Evolutionary conservation across 805 yeast genomes (phyloP).

Genomic region (Debaryomyces castellii): DNA sequence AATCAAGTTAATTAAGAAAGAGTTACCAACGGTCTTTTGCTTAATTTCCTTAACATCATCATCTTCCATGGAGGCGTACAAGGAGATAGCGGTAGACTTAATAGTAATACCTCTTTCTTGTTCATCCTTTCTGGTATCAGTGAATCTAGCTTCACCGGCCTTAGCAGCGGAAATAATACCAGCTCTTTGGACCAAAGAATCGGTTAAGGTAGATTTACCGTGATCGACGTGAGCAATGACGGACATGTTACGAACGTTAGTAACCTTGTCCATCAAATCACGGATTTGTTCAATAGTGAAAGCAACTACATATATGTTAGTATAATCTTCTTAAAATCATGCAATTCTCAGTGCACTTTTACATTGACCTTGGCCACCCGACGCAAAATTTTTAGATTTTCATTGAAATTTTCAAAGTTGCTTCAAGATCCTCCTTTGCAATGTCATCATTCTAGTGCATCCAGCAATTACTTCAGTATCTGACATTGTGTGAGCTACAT

Average conservation of each 20-base stretch:
- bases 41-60: constrained; percentile 86
- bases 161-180: constrained; percentile 99
- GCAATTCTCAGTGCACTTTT: background rate
- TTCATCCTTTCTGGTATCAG: constrained; percentile 99
- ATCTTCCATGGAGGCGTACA: constrained; percentile 83
- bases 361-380: background rate
- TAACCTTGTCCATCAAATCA: constrained; percentile 98
- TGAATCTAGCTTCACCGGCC: constrained; percentile 99
- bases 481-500: constrained; percentile 16
- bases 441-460: background rate
- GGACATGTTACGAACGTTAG: constrained; percentile 99
- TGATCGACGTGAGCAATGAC: constrained; percentile 99
- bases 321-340: constrained; percentile 1
- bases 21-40: constrained; percentile 90
- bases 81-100: constrained; percentile 97
- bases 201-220: constrained; percentile 99
- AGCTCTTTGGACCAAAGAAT: constrained; percentile 97
- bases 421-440: background rate
- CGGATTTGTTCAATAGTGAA: constrained; percentile 82
- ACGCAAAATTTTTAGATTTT: background rate
- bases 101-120: constrained; percentile 99
- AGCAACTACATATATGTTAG: constrained; percentile 43
- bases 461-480: background rate
- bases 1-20: constrained; percentile 95
- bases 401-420: background rate